A percentile compares a stretch with the other conserved stretches of the same genome.
These are phyloP conservation scores for Endotrypanum monterogeii DNA, from an alignment of 208 protist species.

Conservation along the genomic window DNA sequence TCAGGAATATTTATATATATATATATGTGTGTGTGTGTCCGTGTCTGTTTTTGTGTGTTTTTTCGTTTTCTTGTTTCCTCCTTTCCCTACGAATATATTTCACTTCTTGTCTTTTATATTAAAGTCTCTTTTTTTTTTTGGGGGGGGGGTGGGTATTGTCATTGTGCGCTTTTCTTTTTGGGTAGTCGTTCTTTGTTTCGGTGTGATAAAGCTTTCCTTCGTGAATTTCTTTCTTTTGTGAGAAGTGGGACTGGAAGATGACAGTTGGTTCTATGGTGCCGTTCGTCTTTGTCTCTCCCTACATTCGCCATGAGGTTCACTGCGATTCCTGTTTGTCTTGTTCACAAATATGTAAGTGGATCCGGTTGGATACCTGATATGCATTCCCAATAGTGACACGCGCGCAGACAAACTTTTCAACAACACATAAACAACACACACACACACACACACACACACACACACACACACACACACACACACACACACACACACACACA, in stretches of 20 bases:
- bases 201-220: neutral
- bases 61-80: neutral
- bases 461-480: too few relatives aligned
- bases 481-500: neutral
- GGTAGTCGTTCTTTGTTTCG: slow-evolving; percentile 8
- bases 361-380: neutral
- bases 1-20: too few relatives aligned
- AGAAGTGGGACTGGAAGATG: neutral
- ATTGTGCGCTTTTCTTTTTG: neutral
- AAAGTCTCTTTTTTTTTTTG: slow-evolving; percentile 4
- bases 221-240: neutral
- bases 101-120: neutral
- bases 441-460: neutral
- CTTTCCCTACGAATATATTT: neutral
- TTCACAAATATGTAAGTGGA: neutral
- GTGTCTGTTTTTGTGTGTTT: neutral
- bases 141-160: too few relatives aligned
- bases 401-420: neutral
- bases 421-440: too few relatives aligned
- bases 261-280: neutral
- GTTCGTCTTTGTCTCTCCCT: neutral
- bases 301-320: neutral
- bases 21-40: neutral
- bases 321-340: neutral
- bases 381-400: neutral